Conservation (phyloP, 495 filamentous ascomycete species). For the Amorphotheca resinae region DNA sequence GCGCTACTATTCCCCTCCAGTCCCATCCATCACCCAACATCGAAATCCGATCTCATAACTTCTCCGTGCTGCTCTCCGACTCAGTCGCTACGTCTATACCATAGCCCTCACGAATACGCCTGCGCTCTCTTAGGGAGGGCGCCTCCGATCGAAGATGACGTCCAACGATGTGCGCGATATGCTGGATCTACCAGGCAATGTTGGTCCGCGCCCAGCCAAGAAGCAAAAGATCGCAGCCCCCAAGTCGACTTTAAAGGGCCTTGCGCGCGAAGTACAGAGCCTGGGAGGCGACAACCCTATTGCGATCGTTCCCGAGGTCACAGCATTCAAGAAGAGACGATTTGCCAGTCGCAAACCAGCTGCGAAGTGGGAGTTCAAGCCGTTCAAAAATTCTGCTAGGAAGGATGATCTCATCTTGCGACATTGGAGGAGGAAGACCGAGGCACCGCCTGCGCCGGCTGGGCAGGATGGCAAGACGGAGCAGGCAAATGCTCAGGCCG, state of each 20-base stretch:
- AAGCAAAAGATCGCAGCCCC: constrained; percentile 63
- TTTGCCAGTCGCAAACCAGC: constrained; percentile 50
- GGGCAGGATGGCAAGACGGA: constrained; percentile 15
- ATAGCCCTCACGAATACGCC: too few species aligned
- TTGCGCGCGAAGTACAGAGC: constrained; percentile 50
- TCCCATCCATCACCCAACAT: too few species aligned
- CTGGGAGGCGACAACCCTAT: constrained; percentile 35
- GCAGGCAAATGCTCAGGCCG: constrained; percentile 10
- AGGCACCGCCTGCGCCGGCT: constrained; percentile 14
- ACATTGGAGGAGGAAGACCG: constrained; percentile 50
- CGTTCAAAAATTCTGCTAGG: constrained; percentile 44
- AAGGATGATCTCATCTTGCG: constrained; percentile 41
- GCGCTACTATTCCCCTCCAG: too few species aligned
- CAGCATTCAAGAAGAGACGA: constrained; percentile 35
- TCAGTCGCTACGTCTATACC: too few species aligned
- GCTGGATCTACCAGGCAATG: constrained; percentile 57
- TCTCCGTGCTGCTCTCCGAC: too few species aligned
- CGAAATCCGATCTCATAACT: too few species aligned
- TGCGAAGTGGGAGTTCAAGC: constrained; percentile 37
- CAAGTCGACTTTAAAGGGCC: constrained; percentile 49
- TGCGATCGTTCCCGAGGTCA: constrained; percentile 33
- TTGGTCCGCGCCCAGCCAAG: constrained; percentile 50
- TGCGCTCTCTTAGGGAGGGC: too few species aligned
- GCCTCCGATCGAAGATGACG: constrained; percentile 39
- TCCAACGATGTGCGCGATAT: constrained; percentile 82